Conservation (phyloP, 1,139 yeast species). For the Eremothecium cymbalariae region DNA sequence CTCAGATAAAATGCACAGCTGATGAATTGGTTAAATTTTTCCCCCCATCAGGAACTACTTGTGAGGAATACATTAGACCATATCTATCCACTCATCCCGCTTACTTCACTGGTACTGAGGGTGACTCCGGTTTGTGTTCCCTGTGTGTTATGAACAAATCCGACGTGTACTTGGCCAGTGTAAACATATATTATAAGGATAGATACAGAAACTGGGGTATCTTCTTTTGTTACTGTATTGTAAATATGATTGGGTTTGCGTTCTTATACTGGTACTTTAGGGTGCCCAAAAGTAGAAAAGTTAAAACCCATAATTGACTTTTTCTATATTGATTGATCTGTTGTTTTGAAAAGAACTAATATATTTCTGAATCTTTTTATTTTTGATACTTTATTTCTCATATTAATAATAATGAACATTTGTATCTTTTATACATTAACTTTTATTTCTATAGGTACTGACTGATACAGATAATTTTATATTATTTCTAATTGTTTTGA, state of each 20-base stretch:
- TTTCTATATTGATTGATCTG: neutral
- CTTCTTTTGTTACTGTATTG: slow-evolving; percentile 6
- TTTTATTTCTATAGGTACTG: neutral
- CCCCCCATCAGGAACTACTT: slow-evolving; percentile 44
- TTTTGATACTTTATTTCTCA: neutral
- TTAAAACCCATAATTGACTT: neutral
- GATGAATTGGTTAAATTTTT: slow-evolving; percentile 15
- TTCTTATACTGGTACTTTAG: slow-evolving; percentile 40
- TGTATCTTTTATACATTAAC: neutral
- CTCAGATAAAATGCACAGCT: slow-evolving; percentile 5
- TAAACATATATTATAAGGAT: slow-evolving; percentile 36
- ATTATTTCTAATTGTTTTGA: too few species aligned
- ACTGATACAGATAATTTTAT: too few species aligned
- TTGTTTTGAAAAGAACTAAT: neutral
- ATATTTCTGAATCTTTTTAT: neutral
- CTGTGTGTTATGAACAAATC: slow-evolving; percentile 38
- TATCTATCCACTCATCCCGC: too few species aligned
- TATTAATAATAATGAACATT: too few species aligned
- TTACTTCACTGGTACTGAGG: too few species aligned
- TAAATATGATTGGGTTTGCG: slow-evolving; percentile 25
- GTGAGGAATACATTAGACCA: slow-evolving; percentile 37
- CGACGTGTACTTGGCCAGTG: slow-evolving; percentile 37
- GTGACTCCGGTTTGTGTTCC: slow-evolving; percentile 37
- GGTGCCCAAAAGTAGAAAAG: slow-evolving; percentile 32
- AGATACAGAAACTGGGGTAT: slow-evolving; percentile 59